A percentile compares a stretch with the other conserved stretches of the same genome.
These are phyloP conservation scores for Rhododendron griersonianum DNA, from an alignment of 148 eudicot species.

Conservation along the genomic window DNA sequence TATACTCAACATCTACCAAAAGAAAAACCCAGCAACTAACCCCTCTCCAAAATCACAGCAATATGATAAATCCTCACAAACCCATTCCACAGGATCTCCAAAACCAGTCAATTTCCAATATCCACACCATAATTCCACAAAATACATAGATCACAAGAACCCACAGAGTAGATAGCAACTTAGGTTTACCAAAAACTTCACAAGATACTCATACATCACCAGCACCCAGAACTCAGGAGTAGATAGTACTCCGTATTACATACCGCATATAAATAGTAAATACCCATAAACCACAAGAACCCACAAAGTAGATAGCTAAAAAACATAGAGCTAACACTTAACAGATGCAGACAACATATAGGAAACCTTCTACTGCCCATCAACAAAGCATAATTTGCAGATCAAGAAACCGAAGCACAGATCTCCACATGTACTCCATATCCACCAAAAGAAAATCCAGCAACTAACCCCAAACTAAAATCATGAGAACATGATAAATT, in stretches of 20 bases:
- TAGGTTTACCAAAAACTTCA: not conserved
- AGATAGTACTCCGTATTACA: not conserved
- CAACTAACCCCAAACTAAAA: not conserved
- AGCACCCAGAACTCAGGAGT: not conserved
- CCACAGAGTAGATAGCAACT: not conserved
- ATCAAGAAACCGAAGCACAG: not conserved
- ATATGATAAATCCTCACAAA: not conserved
- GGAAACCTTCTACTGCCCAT: not conserved
- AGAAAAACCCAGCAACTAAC: not conserved
- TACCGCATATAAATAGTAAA: not conserved
- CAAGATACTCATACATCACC: not conserved
- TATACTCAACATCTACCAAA: not conserved
- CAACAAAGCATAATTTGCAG: not conserved
- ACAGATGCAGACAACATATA: not conserved
- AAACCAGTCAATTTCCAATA: not conserved
- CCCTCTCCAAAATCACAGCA: not conserved
- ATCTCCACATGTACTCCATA: not conserved
- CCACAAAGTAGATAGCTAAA: not conserved
- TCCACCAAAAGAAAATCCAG: not conserved
- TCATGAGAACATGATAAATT: not conserved
- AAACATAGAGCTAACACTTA: not conserved
- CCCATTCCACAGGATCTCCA: conserved; percentile 2
- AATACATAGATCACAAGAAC: not conserved
- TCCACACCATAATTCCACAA: not conserved
- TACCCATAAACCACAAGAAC: not conserved